Evolutionary conservation across 257 asterid species (phyloP).

Genomic region (Solanum habrochaites): DNA sequence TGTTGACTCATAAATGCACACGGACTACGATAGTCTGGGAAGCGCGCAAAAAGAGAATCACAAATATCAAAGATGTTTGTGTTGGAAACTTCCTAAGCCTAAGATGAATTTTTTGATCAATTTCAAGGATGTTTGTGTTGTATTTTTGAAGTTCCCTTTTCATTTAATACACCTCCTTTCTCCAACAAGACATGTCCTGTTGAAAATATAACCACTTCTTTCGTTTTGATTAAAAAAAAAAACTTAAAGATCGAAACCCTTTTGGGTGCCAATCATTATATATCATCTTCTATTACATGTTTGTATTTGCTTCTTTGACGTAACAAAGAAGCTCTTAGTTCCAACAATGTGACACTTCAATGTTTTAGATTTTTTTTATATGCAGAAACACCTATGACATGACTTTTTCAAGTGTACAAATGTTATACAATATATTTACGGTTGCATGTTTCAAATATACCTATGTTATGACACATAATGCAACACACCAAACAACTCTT

Average conservation of each 20-base stretch:
- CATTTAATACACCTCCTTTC: background rate
- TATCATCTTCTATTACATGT: background rate
- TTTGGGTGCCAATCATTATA: background rate
- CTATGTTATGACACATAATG: background rate
- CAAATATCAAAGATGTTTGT: constrained; percentile 10
- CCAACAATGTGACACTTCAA: background rate
- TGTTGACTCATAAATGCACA: constrained; percentile 14
- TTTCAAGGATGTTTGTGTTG: constrained; percentile 8
- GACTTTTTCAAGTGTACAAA: background rate
- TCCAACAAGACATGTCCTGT: background rate
- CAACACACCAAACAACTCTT: background rate
- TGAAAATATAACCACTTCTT: background rate
- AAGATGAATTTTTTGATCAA: background rate
- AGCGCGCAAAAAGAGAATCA: background rate
- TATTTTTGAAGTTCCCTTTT: background rate
- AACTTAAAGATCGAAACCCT: background rate
- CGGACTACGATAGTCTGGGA: background rate
- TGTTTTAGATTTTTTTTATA: no score
- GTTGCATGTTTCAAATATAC: background rate
- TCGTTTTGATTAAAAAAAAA: background rate
- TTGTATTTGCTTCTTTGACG: background rate
- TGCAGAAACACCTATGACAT: no score
- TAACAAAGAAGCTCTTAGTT: background rate
- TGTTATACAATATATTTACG: background rate
- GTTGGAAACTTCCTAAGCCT: background rate